These are phyloP conservation scores for Neurospora crassa DNA, from an alignment of 2,329 filamentous ascomycete genomes.

Conservation along the genomic window DNA sequence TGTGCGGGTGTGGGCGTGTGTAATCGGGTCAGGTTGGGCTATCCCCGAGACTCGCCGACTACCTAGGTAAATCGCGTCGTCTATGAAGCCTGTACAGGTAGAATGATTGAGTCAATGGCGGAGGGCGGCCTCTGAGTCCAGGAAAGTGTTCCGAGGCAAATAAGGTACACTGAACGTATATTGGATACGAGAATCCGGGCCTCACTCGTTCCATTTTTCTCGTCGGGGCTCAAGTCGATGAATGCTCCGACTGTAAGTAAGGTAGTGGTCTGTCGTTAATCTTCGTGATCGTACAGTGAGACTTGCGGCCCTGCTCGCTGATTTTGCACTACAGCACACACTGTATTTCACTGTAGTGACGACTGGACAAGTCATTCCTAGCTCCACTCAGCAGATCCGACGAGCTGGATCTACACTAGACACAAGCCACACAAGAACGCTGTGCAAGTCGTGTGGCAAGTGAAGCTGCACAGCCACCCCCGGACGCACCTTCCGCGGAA, in stretches of 20 bases:
- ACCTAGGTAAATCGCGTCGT: not conserved
- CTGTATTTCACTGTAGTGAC: not conserved
- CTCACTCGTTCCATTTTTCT: not conserved
- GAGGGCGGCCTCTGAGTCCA: not conserved
- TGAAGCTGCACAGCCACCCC: not conserved
- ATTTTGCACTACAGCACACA: not conserved
- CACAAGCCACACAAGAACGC: not conserved
- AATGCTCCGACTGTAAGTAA: not conserved
- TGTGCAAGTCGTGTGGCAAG: not conserved
- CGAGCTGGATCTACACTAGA: not conserved
- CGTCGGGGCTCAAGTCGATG: not conserved
- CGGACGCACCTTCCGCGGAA: not conserved
- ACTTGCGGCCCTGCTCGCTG: not conserved
- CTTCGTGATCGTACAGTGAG: not conserved
- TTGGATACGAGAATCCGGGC: not conserved
- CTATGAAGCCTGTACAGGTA: not conserved
- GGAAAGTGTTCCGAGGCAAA: not conserved
- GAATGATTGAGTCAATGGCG: not conserved
- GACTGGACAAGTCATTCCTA: not conserved
- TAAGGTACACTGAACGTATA: not conserved
- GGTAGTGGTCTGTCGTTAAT: not conserved
- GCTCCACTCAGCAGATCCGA: not conserved
- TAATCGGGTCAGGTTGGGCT: not conserved
- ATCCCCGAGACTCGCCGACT: not conserved
- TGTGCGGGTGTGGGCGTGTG: not conserved